These are phyloP conservation scores for Neonectria sp. DNA, from an alignment of 2,329 filamentous ascomycete species.

Conservation along the genomic window DNA sequence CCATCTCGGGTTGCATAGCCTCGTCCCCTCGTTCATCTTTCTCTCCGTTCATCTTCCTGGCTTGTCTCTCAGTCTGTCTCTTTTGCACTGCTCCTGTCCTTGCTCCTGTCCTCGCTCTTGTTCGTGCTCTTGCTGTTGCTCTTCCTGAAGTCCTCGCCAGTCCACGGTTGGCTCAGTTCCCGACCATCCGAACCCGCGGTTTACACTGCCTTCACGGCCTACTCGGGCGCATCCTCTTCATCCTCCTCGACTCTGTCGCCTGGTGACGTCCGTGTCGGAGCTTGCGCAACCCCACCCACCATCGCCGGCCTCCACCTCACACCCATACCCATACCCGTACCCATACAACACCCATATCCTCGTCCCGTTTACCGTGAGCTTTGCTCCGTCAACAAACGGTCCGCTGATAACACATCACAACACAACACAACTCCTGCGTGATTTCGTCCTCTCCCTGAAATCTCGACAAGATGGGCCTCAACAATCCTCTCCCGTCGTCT, in stretches of 20 bases:
- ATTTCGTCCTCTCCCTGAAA: slow-evolving; percentile 14
- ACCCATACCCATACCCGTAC: slow-evolving; percentile 7
- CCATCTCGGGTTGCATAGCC: slow-evolving; percentile 23
- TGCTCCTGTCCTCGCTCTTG: background rate
- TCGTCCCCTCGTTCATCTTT: slow-evolving; percentile 4
- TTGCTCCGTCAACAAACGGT: slow-evolving; percentile 23
- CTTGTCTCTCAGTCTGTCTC: background rate
- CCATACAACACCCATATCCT: slow-evolving; percentile 12
- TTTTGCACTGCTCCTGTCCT: background rate
- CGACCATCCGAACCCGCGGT: background rate
- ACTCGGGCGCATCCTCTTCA: background rate
- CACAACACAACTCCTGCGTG: slow-evolving; percentile 13
- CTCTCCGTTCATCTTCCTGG: background rate
- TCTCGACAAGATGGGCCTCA: slow-evolving; percentile 68
- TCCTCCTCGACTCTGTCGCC: background rate
- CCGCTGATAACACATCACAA: slow-evolving; percentile 6
- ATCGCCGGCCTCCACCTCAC: slow-evolving; percentile 13
- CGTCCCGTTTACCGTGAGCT: slow-evolving; percentile 23
- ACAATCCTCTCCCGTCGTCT: slow-evolving; percentile 77
- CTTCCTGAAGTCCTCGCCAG: background rate
- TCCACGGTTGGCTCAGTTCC: background rate
- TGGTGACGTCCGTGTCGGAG: slow-evolving; percentile 24
- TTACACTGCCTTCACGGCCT: background rate
- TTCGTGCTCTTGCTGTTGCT: background rate
- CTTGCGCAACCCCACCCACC: slow-evolving; percentile 24